phyloP scores from a whole-genome alignment of 2,329 filamentous ascomycete genomes.

The Claviceps cyperi region DNA sequence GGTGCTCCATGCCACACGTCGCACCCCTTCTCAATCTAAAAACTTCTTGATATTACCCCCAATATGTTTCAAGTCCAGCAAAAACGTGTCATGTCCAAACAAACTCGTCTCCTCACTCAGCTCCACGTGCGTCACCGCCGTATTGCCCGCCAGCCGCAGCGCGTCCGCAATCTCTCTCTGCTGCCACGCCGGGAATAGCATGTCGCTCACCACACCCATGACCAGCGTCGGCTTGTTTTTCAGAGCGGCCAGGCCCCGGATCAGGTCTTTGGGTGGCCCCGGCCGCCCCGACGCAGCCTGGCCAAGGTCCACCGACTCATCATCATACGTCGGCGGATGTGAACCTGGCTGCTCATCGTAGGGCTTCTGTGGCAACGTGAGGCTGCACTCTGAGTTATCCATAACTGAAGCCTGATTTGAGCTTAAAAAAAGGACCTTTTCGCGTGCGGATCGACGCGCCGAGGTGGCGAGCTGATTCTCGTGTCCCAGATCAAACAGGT shows the following conservation, averaged over 20 bases:
- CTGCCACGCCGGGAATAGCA: conserved; percentile 95
- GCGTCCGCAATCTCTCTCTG: conserved; percentile 87
- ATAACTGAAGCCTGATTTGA: conserved; percentile 33
- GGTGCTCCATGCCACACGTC: too few species aligned
- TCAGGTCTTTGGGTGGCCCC: conserved; percentile 62
- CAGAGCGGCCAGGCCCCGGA: conserved; percentile 57
- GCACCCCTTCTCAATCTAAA: conserved; percentile 23
- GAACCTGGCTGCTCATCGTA: conserved; percentile 67
- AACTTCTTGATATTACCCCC: conserved; percentile 74
- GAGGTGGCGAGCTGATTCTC: conserved; percentile 51
- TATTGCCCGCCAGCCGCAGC: conserved; percentile 62
- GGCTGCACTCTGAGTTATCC: conserved; percentile 40
- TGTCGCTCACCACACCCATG: conserved; percentile 89
- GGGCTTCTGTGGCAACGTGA: conserved; percentile 68
- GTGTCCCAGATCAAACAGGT: conserved; percentile 80
- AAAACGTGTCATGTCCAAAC: conserved; percentile 93
- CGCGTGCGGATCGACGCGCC: conserved; percentile 46
- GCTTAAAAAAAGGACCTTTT: conserved; percentile 39
- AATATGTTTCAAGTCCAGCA: conserved; percentile 83
- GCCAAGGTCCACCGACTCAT: conserved; percentile 9
- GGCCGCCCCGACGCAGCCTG: conserved; percentile 10
- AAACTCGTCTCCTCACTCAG: conserved; percentile 85
- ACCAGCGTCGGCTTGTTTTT: conserved; percentile 71
- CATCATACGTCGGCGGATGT: conserved; percentile 13
- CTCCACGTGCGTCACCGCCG: conserved; percentile 73